These are phyloP conservation scores for Penicillium decumbens DNA, from an alignment of 2,329 filamentous ascomycete genomes.

Conservation along the genomic window DNA sequence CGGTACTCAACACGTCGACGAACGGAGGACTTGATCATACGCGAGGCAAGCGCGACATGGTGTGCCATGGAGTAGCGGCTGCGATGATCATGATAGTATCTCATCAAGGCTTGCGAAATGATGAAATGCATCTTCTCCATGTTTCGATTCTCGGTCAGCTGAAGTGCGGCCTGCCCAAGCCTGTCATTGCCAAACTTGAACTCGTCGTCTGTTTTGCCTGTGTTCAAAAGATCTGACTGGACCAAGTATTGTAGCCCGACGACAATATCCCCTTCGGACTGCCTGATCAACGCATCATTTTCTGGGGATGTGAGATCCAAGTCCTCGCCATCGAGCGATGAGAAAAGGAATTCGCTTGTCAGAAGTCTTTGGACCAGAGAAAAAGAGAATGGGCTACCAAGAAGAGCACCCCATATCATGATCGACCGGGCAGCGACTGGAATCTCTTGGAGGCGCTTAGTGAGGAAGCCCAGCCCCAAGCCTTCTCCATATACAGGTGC, in stretches of 20 bases:
- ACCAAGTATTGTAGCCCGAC: constrained; percentile 77
- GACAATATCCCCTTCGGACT: constrained; percentile 60
- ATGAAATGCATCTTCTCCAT: constrained; percentile 82
- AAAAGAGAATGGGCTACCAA: constrained; percentile 82
- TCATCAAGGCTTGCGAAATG: constrained; percentile 74
- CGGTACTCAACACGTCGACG: constrained; percentile 62
- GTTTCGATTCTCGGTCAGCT: constrained; percentile 63
- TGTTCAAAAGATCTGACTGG: constrained; percentile 72
- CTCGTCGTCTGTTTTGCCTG: constrained; percentile 76
- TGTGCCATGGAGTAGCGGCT: constrained; percentile 69
- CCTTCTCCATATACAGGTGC: constrained; percentile 73
- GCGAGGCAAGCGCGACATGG: constrained; percentile 73
- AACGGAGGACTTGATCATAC: constrained; percentile 67
- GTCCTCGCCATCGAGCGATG: constrained; percentile 43
- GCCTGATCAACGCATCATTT: constrained; percentile 48
- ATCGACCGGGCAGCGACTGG: constrained; percentile 70
- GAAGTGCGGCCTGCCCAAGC: constrained; percentile 69
- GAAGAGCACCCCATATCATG: constrained; percentile 76
- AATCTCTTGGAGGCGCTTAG: constrained; percentile 70
- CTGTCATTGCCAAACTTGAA: constrained; percentile 76
- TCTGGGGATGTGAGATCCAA: constrained; percentile 37
- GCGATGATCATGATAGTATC: constrained; percentile 61
- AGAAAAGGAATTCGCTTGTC: constrained; percentile 65
- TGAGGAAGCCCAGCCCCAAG: constrained; percentile 77
- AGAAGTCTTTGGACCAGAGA: constrained; percentile 72